Evolutionary conservation across 1,284 basidiomycete species (phyloP).

Genomic region (Agroathelia rolfsii): DNA sequence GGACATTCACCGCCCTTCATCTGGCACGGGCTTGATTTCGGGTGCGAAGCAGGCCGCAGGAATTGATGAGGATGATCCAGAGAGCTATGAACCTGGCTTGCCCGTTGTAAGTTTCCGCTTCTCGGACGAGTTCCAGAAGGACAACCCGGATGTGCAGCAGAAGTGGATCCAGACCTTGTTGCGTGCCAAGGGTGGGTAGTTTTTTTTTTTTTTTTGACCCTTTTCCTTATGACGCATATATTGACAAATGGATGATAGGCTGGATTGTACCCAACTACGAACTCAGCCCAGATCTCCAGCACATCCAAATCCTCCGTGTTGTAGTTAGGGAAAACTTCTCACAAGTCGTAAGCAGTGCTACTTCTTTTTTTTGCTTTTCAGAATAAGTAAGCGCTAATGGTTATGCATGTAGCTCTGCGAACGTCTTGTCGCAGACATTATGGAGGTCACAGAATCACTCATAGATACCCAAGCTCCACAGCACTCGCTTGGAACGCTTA

Average conservation of each 20-base stretch:
- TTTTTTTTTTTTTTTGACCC: background rate
- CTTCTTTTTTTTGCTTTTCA: slow-evolving; percentile 1
- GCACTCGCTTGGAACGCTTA: too few relatives aligned
- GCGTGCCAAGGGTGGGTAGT: slow-evolving; percentile 50
- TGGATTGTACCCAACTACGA: slow-evolving; percentile 62
- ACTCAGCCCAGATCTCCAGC: slow-evolving; percentile 38
- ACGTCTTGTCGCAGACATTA: slow-evolving; percentile 32
- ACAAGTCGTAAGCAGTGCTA: too few relatives aligned
- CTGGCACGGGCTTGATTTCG: slow-evolving; percentile 19
- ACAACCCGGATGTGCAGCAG: slow-evolving; percentile 51
- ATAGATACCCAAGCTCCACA: too few relatives aligned
- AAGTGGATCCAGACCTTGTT: slow-evolving; percentile 67
- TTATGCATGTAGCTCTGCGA: slow-evolving; percentile 37
- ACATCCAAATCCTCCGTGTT: slow-evolving; percentile 51
- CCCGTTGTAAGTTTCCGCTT: slow-evolving; percentile 69
- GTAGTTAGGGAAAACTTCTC: slow-evolving; percentile 33
- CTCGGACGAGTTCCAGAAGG: slow-evolving; percentile 44
- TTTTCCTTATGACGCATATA: slow-evolving; percentile 26
- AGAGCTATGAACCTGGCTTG: slow-evolving; percentile 43
- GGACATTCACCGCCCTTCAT: slow-evolving; percentile 27
- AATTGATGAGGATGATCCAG: slow-evolving; percentile 25
- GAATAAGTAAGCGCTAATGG: slow-evolving; percentile 32
- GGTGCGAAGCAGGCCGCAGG: slow-evolving; percentile 13
- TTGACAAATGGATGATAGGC: slow-evolving; percentile 44
- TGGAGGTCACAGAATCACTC: slow-evolving; percentile 30